phyloP scores from a whole-genome alignment of 2,329 filamentous ascomycete species.

The Microcyclosporella mali region DNA sequence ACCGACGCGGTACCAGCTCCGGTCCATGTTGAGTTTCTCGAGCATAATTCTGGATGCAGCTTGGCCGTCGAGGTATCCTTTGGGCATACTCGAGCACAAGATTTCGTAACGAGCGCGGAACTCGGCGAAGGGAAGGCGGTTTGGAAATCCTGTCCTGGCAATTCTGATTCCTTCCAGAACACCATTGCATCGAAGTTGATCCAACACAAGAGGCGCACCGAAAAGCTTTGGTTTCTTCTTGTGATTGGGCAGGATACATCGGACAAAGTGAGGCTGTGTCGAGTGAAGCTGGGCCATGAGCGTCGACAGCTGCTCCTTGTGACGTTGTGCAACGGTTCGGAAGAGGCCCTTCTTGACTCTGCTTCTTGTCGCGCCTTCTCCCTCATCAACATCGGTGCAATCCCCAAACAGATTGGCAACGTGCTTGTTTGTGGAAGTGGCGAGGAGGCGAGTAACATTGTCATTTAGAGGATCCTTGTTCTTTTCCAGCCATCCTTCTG shows the following conservation, averaged over 20 bases:
- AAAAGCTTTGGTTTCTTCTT: slow-evolving; percentile 95
- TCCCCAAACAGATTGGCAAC: slow-evolving; percentile 80
- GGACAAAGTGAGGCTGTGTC: slow-evolving; percentile 96
- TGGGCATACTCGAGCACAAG: slow-evolving; percentile 80
- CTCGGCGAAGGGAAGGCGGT: slow-evolving; percentile 83
- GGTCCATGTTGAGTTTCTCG: slow-evolving; percentile 79
- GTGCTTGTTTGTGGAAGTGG: slow-evolving; percentile 74
- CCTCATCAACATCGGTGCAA: slow-evolving; percentile 76
- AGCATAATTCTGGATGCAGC: slow-evolving; percentile 78
- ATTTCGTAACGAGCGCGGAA: slow-evolving; percentile 96
- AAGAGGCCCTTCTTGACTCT: slow-evolving; percentile 96
- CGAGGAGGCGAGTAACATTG: slow-evolving; percentile 85
- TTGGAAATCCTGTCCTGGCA: slow-evolving; percentile 92
- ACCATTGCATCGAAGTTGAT: slow-evolving; percentile 97
- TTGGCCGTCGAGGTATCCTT: slow-evolving; percentile 86
- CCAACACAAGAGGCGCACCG: slow-evolving; percentile 83
- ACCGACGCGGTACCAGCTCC: slow-evolving; percentile 81
- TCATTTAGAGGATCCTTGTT: slow-evolving; percentile 98
- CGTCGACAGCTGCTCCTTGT: slow-evolving; percentile 97
- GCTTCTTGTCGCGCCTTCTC: slow-evolving; percentile 59
- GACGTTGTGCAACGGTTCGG: slow-evolving; percentile 89
- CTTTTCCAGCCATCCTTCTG: slow-evolving; percentile 92
- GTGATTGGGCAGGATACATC: slow-evolving; percentile 96
- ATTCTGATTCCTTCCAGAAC: slow-evolving; percentile 98
- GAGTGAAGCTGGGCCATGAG: slow-evolving; percentile 91